A percentile compares a stretch with the other conserved stretches of the same genome.
Evolutionary conservation across 148 eudicot genomes (phyloP).

Genomic region (Rhododendron kiyosumense): DNA sequence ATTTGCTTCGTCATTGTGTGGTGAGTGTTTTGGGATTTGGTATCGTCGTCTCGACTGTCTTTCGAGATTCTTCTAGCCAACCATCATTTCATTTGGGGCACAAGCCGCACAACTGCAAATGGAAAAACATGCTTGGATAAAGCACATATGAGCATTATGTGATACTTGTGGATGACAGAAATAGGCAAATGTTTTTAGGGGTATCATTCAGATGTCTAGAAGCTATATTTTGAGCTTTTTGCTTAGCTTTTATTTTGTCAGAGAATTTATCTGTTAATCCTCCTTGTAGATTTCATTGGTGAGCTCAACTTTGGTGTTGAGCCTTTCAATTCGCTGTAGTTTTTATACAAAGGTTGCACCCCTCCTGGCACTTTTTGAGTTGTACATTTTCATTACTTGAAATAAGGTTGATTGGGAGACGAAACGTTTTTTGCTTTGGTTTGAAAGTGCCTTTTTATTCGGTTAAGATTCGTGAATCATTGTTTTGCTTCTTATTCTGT

Average conservation of each 20-base stretch:
- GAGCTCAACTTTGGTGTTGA: neutral
- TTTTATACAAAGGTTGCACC: neutral
- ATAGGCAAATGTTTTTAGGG: neutral
- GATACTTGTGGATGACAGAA: neutral
- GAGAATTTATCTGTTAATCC: neutral
- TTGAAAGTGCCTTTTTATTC: neutral
- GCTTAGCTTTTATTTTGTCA: neutral
- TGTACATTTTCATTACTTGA: neutral
- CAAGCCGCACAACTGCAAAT: neutral
- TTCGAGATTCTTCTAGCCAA: neutral
- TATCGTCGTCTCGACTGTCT: neutral
- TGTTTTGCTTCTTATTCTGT: neutral
- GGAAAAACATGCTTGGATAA: neutral
- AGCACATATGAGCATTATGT: neutral
- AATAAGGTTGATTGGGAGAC: neutral
- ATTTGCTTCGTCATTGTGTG: neutral
- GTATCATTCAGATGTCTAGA: neutral
- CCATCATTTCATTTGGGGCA: neutral
- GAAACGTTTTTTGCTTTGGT: neutral
- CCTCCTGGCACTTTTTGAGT: neutral
- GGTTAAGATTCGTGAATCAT: neutral
- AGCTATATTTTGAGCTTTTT: neutral
- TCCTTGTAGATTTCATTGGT: neutral
- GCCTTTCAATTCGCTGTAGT: neutral
- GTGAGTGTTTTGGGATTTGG: neutral